Base-by-base conservation (phyloP, 164 flowering plant species). In the Annona cherimola region DNA sequence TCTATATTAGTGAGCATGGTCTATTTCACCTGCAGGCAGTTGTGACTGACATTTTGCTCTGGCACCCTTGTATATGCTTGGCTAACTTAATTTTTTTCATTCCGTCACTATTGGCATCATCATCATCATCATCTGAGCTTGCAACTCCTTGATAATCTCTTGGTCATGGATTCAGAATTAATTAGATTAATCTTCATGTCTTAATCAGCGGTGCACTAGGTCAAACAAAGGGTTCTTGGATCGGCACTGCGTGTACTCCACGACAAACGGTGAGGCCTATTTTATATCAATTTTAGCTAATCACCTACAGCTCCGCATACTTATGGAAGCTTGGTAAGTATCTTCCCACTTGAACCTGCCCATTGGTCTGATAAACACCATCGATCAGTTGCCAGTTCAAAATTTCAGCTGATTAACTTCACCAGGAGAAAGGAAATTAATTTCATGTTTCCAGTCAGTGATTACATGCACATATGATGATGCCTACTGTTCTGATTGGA, bases 191-290 rank as follows among this genome's bases (percentile, higher is more conserved):
- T 50, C 14, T 50, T 50, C 55, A 50, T 50, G 55, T 50, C 55
- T 14, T 6, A 61, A 61, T 4, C 3, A 5, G 18, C 18, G 3
- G 16, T 61, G 76, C 39, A 70, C 78, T 76, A 78, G 77, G 80
- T 79, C 77, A 75, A 75, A 62, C 2, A 26, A 42, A 65, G 64
- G 19, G 66, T 73, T 59, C 5, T 63, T 63, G 43, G 66, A 63
- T 63, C 5, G 12, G 16, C 68, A 50, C 68, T 41, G 73, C 73
- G 78, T 76, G 79, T 74, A 73, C 26, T 68, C 76, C 78, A 81
- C 78, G 76, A 66, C 73, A 78, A 78, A 59, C 14, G 61, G 64
- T 45, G 67, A 19, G 50, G 26, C 55, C 55, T 14, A 2, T 50
- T 46, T 50, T 50, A 50, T 7, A 50, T 50, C 14, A 5, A 50